These are phyloP conservation scores for Leptographium galeiforme DNA, from an alignment of 2,329 filamentous ascomycete genomes.

Conservation along the genomic window DNA sequence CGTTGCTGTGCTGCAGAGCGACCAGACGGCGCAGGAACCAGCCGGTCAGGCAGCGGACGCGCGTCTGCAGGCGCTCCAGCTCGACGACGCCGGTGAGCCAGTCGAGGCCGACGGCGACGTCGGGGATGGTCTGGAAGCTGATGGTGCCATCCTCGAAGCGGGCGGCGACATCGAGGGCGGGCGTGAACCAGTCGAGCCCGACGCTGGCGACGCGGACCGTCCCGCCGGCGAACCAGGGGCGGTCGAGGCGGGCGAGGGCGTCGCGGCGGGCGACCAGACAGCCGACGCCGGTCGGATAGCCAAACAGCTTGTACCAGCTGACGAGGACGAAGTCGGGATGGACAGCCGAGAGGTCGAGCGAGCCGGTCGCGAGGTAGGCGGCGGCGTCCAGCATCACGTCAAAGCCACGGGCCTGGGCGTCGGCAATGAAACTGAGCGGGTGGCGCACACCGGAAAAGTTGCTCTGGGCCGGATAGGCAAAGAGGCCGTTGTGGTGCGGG, in stretches of 20 bases:
- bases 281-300: conserved; percentile 27
- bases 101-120: conserved; percentile 22
- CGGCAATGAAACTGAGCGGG: conserved; percentile 21
- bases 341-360: conserved; percentile 19
- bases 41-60: conserved; percentile 23
- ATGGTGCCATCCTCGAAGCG: conserved; percentile 27
- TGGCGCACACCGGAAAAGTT: conserved; percentile 31
- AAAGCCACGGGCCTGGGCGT: conserved; percentile 23
- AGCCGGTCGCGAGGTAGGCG: conserved; percentile 23
- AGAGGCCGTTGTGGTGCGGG: conserved; percentile 17
- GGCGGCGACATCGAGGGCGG: conserved; percentile 15
- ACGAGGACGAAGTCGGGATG: conserved; percentile 25
- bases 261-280: conserved; percentile 22
- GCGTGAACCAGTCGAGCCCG: conserved; percentile 17
- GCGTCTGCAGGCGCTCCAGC: conserved; percentile 15
- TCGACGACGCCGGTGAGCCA: conserved; percentile 19
- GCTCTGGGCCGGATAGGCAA: conserved; percentile 32
- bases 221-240: conserved; percentile 27
- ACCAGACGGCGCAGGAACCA: conserved; percentile 21
- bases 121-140: conserved; percentile 26
- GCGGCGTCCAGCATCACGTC: conserved; percentile 27
- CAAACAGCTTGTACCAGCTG: conserved; percentile 30
- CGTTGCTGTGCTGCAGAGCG: conserved; percentile 19
- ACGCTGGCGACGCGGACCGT: conserved; percentile 22
- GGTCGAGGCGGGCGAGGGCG: conserved; percentile 17